Conservation (phyloP, 345 rosid species). For the Eucalyptus rudis region DNA sequence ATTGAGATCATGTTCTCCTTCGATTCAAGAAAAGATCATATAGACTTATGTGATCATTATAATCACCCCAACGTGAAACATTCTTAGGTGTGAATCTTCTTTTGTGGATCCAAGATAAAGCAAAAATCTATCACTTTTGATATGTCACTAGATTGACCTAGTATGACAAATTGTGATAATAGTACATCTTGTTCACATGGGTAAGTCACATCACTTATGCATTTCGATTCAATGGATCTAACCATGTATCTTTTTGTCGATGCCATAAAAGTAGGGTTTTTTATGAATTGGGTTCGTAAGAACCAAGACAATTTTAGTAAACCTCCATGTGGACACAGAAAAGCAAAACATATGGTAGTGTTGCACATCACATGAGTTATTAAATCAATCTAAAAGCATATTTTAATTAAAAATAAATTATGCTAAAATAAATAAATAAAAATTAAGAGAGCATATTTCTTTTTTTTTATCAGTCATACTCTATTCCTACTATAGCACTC, state of each 20-base stretch:
- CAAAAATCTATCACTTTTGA: no score
- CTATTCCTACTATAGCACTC: no score
- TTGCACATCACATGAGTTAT: not conserved
- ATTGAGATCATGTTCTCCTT: not conserved
- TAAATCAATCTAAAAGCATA: not conserved
- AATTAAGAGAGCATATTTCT: not conserved
- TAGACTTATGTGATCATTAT: not conserved
- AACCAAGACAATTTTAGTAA: not conserved
- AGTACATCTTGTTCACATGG: fast-evolving
- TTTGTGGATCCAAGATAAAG: not conserved
- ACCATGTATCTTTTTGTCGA: no score
- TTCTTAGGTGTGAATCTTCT: not conserved
- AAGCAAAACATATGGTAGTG: no score
- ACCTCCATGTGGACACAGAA: not conserved
- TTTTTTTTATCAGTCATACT: no score
- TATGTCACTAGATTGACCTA: not conserved
- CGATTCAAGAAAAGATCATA: not conserved
- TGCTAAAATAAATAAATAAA: not conserved
- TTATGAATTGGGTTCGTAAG: fast-evolving
- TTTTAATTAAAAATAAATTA: no score
- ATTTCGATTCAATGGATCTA: no score
- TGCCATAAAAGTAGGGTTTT: no score
- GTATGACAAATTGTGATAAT: not conserved
- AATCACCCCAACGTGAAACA: not conserved
- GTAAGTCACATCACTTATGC: not conserved